Evolutionary conservation across 768 basidiomycete genomes (phyloP).

Genomic region (Agrocybe pediades): DNA sequence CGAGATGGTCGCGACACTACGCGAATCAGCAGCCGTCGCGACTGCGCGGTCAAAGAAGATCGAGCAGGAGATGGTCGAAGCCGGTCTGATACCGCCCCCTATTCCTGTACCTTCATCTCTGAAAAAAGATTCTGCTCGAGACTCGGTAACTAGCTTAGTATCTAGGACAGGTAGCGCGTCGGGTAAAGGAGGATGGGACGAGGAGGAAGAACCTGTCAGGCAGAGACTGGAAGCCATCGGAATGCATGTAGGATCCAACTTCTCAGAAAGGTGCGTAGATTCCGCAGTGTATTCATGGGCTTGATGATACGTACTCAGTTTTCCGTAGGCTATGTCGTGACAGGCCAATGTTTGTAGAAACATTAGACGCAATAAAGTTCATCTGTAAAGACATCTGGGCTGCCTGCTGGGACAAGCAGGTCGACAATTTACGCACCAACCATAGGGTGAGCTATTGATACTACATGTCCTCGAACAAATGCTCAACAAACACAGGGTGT

Average conservation of each 20-base stretch:
- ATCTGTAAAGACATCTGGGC: constrained; percentile 97
- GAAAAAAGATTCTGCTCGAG: constrained; percentile 45
- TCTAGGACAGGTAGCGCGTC: constrained; percentile 32
- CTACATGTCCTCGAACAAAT: background rate
- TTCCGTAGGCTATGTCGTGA: constrained; percentile 70
- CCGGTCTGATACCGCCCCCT: constrained; percentile 66
- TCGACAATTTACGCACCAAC: constrained; percentile 94
- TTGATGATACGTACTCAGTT: constrained; percentile 6
- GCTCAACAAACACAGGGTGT: constrained; percentile 60
- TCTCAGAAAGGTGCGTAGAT: constrained; percentile 83
- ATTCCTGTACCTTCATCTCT: constrained; percentile 37
- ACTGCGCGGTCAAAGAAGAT: constrained; percentile 63
- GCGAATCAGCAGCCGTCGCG: constrained; percentile 74
- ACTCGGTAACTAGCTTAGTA: constrained; percentile 42
- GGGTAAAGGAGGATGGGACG: constrained; percentile 45
- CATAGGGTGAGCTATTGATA: constrained; percentile 61
- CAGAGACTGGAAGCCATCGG: constrained; percentile 82
- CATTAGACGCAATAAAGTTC: constrained; percentile 91
- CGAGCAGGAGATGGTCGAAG: constrained; percentile 79
- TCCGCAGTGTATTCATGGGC: background rate
- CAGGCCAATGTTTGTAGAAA: constrained; percentile 73
- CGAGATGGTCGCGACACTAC: constrained; percentile 74
- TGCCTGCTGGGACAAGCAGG: constrained; percentile 91
- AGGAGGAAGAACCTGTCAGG: constrained; percentile 74
- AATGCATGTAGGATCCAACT: constrained; percentile 81